Conservation (phyloP, 2,329 filamentous ascomycete genomes). For the Botrytis tulipae region DNA sequence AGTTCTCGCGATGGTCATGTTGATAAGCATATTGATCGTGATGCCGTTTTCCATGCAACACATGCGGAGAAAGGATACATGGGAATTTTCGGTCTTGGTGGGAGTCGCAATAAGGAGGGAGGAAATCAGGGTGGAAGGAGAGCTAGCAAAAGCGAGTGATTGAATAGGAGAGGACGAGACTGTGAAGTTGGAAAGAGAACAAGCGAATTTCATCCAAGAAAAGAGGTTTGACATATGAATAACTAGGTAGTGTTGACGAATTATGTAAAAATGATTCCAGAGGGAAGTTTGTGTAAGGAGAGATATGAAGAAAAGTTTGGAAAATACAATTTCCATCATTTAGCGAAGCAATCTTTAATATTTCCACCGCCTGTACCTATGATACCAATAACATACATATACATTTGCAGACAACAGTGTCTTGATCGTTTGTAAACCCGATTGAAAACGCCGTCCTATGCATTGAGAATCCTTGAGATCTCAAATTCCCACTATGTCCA, state of each 20-base stretch:
- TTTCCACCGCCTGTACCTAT: conserved; percentile 12
- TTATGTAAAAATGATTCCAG: neutral
- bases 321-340: neutral
- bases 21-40: conserved; percentile 53
- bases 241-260: neutral
- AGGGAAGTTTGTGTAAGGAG: neutral
- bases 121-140: conserved; percentile 16
- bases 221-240: neutral
- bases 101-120: neutral
- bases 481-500: conserved; percentile 19
- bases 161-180: neutral
- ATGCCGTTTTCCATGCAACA: conserved; percentile 58
- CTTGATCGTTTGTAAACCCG: conserved; percentile 12
- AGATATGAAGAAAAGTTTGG: neutral
- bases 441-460: conserved; percentile 26
- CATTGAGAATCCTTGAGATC: conserved; percentile 15
- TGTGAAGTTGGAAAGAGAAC: neutral
- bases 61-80: conserved; percentile 48
- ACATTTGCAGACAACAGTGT: conserved; percentile 8
- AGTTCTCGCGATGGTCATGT: conserved; percentile 64
- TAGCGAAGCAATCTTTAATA: conserved; percentile 10
- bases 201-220: neutral
- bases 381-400: conserved; percentile 18
- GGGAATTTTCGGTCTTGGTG: conserved; percentile 5
- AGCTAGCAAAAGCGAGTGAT: conserved; percentile 17